Evolutionary conservation across 2,329 filamentous ascomycete genomes (phyloP).

Genomic region (Botrytis squamosa): DNA sequence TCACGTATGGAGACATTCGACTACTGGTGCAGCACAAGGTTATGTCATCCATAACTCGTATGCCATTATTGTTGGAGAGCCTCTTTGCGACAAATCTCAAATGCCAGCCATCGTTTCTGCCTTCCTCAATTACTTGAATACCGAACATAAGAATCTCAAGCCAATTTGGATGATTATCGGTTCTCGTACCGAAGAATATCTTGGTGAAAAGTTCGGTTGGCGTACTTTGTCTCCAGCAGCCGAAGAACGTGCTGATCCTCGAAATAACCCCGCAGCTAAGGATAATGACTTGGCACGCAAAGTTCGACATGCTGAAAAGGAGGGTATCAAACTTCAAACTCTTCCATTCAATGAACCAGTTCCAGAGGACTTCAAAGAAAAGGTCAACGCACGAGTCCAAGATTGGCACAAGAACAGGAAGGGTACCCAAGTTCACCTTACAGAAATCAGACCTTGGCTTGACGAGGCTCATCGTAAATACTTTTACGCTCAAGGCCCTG

Average conservation of each 20-base stretch:
- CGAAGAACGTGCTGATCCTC: slow-evolving; percentile 81
- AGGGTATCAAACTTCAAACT: slow-evolving; percentile 78
- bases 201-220: slow-evolving; percentile 80
- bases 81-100: slow-evolving; percentile 77
- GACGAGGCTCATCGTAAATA: slow-evolving; percentile 82
- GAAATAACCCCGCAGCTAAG: slow-evolving; percentile 64
- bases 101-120: slow-evolving; percentile 69
- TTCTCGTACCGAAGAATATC: slow-evolving; percentile 71
- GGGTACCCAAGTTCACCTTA: slow-evolving; percentile 85
- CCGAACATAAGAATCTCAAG: slow-evolving; percentile 68
- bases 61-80: slow-evolving; percentile 82
- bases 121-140: slow-evolving; percentile 73
- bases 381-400: slow-evolving; percentile 69
- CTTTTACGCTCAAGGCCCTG: slow-evolving; percentile 72
- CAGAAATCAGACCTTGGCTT: slow-evolving; percentile 85
- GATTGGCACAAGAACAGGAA: slow-evolving; percentile 81
- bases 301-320: slow-evolving; percentile 78
- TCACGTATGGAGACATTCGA: slow-evolving; percentile 77
- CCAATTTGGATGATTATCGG: slow-evolving; percentile 91
- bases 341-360: slow-evolving; percentile 63
- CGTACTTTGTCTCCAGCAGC: slow-evolving; percentile 84
- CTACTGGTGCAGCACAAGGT: slow-evolving; percentile 79
- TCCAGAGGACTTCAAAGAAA: slow-evolving; percentile 64
- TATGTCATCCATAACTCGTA: slow-evolving; percentile 76
- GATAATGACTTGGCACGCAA: slow-evolving; percentile 78